Conservation (phyloP, 495 filamentous ascomycete species). For the Aspergillus olivimuriae region DNA sequence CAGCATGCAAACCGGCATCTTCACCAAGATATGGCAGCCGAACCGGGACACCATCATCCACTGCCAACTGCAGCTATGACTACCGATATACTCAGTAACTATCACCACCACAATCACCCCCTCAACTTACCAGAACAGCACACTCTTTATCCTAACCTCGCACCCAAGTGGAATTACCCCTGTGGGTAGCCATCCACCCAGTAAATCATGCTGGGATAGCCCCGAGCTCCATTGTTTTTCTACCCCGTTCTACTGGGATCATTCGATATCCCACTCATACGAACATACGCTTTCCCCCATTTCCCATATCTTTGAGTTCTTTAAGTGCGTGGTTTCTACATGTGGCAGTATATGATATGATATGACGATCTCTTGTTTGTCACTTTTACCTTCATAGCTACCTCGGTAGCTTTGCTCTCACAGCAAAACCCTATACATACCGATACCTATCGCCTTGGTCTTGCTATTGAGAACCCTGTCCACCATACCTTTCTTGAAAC, state of each 20-base stretch:
- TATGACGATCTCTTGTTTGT: too few relatives aligned
- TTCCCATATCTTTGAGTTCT: too few relatives aligned
- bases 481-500: too few relatives aligned
- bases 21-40: slow-evolving; percentile 12
- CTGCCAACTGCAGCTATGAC: slow-evolving; percentile 12
- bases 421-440: too few relatives aligned
- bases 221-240: slow-evolving; percentile 5
- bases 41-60: slow-evolving; percentile 11
- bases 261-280: too few relatives aligned
- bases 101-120: slow-evolving; percentile 12
- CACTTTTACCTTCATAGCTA: too few relatives aligned
- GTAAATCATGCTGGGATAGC: background rate
- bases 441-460: too few relatives aligned
- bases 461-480: too few relatives aligned
- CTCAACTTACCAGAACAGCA: slow-evolving; percentile 20
- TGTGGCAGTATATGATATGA: too few relatives aligned
- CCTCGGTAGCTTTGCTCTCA: too few relatives aligned
- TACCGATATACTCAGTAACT: slow-evolving; percentile 24
- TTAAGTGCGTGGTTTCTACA: too few relatives aligned
- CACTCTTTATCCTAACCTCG: slow-evolving; percentile 21
- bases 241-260: slow-evolving; percentile 7
- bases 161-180: slow-evolving; percentile 28
- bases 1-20: slow-evolving; percentile 10
- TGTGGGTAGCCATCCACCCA: slow-evolving; percentile 13
- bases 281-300: too few relatives aligned